Evolutionary conservation across 306 rosid species (phyloP).

Genomic region (Quercus berberidifolia): DNA sequence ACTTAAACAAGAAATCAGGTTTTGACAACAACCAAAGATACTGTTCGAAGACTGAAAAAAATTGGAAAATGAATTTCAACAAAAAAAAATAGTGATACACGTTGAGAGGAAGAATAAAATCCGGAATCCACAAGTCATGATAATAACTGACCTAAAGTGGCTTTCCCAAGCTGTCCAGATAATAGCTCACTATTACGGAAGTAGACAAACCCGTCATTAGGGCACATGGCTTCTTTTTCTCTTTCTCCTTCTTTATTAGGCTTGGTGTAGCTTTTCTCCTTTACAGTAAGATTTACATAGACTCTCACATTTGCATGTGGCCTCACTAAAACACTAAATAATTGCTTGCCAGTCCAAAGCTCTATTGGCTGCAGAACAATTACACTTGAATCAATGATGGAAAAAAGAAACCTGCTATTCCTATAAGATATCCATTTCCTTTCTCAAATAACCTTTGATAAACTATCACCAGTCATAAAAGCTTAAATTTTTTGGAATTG

Average conservation of each 20-base stretch:
- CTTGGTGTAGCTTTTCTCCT: constrained; percentile 64
- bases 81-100: neutral
- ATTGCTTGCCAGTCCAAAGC: constrained; percentile 97
- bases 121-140: neutral
- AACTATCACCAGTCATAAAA: too few species aligned
- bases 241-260: constrained; percentile 47
- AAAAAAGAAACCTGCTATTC: neutral
- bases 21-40: neutral
- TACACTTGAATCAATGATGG: neutral
- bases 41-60: neutral
- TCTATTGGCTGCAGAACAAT: constrained; percentile 77
- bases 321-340: constrained; percentile 81
- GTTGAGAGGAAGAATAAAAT: neutral
- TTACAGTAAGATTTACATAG: constrained; percentile 76
- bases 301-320: constrained; percentile 77
- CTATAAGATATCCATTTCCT: neutral
- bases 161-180: constrained; percentile 98
- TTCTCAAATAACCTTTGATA: neutral
- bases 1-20: neutral
- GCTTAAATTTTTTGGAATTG: too few species aligned
- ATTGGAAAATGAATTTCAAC: neutral
- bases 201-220: constrained; percentile 81
- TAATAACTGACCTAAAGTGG: constrained; percentile 72
- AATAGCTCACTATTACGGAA: constrained; percentile 88
- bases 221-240: constrained; percentile 77